Base-by-base conservation (phyloP, 768 basidiomycete genomes). In the Pleurotus citrinopileatus region DNA sequence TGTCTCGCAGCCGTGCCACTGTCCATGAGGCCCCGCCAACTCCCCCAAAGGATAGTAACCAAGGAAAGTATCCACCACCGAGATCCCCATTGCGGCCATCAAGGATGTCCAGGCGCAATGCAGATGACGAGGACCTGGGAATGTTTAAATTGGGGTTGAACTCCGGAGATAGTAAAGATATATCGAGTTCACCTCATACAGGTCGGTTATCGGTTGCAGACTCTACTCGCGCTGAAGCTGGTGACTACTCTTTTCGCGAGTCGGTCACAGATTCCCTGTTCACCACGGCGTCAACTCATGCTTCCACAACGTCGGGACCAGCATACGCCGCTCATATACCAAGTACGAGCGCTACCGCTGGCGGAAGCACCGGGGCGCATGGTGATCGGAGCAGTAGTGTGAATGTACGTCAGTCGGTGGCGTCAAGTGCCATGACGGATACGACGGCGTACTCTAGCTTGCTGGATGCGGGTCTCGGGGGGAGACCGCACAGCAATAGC, bases 391-490 rank as follows among this genome's bases (percentile, higher is more conserved):
- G n/a, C n/a, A 47, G 22, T 43, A 62, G 63, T 53, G 52, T 55
- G 48, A 71, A 77, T 55, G 68, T 70, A 53, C 77, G 86, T 50
- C 84, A 87, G 61, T 88, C 87, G 22, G 71, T 85, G 45, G 80
- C 80, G 9, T 85, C 86, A 5, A 82, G 78, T 56, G 76, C 73
- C 59, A 70, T 82, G 67, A 85, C 84, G 26, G 84, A 87, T 50
- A 71, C 73, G 42, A 80, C 79, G 22, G 69, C 69, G 23, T 75
- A 81, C 63, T 88, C 88, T 48, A 88, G 86, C 58, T 68, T 87
- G 55, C 71, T 87, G 51, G 86, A 87, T 63, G 68, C 71, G 50
- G 71, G 70, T 54, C 70, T 71, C 52, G 73, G 68, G 50, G 52
- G 56, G 51, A 60, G 59, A 23, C 61, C 56, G 27, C 29, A 46